Evolutionary conservation across 352 stramenopile species (phyloP).

Genomic region (Phytophthora melonis): DNA sequence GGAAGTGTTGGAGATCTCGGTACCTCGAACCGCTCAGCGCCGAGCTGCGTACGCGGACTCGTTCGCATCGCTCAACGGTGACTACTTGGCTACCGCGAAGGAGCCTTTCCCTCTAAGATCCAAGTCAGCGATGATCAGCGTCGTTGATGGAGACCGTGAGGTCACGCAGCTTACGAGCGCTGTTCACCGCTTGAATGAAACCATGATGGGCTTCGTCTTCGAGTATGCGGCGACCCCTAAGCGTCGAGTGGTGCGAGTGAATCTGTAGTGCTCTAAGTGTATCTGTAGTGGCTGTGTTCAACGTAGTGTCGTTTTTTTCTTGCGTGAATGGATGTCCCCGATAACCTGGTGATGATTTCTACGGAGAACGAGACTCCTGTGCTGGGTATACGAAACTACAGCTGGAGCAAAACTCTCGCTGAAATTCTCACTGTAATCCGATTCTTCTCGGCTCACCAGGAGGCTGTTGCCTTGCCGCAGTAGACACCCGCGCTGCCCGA

Average conservation of each 20-base stretch:
- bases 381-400: too few species aligned
- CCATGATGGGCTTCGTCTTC: constrained; percentile 15
- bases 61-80: constrained; percentile 4
- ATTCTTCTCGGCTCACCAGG: too few species aligned
- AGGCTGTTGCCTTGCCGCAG: too few species aligned
- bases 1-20: constrained; percentile 7
- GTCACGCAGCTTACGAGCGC: neutral
- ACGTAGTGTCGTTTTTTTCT: too few species aligned
- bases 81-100: constrained; percentile 15
- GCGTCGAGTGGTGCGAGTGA: constrained; percentile 9
- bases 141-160: neutral
- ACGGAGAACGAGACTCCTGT: too few species aligned
- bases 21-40: constrained; percentile 1
- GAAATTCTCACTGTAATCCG: too few species aligned
- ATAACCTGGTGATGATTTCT: too few species aligned
- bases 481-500: too few species aligned
- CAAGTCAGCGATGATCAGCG: constrained; percentile 23
- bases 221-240: constrained; percentile 23
- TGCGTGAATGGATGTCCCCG: too few species aligned
- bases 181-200: constrained; percentile 8
- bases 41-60: neutral
- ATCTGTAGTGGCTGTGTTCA: too few species aligned
- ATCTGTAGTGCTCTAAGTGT: neutral
- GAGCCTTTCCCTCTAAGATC: constrained; percentile 6
- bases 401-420: too few species aligned